Evolutionary conservation across 1,139 yeast species (phyloP).

Genomic region (Taiozyma sp.): DNA sequence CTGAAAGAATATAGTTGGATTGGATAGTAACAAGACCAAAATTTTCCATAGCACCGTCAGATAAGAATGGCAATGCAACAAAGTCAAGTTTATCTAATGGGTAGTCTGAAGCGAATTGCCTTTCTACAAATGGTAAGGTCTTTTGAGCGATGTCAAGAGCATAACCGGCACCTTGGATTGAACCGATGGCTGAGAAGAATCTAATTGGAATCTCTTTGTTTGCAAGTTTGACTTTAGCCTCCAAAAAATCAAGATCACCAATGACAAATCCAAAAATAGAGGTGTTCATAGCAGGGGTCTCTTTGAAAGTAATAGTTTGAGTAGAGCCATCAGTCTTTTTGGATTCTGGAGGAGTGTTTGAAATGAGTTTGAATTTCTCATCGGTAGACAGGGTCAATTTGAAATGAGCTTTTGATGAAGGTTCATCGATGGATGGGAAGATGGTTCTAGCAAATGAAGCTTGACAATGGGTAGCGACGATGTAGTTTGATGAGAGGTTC

Average conservation of each 20-base stretch:
- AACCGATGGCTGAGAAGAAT: slow-evolving; percentile 54
- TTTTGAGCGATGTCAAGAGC: slow-evolving; percentile 44
- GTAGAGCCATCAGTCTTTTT: slow-evolving; percentile 25
- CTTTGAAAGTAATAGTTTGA: slow-evolving; percentile 38
- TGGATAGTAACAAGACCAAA: slow-evolving; percentile 65
- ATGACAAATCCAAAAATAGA: slow-evolving; percentile 62
- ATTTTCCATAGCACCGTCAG: slow-evolving; percentile 79
- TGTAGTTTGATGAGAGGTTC: slow-evolving; percentile 43
- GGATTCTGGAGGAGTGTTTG: slow-evolving; percentile 36
- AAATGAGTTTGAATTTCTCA: slow-evolving; percentile 42
- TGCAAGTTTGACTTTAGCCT: slow-evolving; percentile 27
- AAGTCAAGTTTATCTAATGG: slow-evolving; percentile 64
- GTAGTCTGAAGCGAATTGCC: slow-evolving; percentile 37
- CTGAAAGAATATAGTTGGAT: slow-evolving; percentile 44
- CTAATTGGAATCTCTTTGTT: slow-evolving; percentile 38
- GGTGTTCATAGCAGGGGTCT: slow-evolving; percentile 54
- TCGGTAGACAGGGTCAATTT: slow-evolving; percentile 42
- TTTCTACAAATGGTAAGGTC: slow-evolving; percentile 41
- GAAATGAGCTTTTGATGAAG: slow-evolving; percentile 47
- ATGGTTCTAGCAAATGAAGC: slow-evolving; percentile 58
- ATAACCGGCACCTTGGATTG: slow-evolving; percentile 38
- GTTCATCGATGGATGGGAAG: slow-evolving; percentile 66
- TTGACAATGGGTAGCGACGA: slow-evolving; percentile 68
- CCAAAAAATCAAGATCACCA: slow-evolving; percentile 58
- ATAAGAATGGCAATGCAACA: slow-evolving; percentile 61